Base-by-base conservation (phyloP, 2,329 filamentous ascomycete species). In the Periglandula ipomoeae region DNA sequence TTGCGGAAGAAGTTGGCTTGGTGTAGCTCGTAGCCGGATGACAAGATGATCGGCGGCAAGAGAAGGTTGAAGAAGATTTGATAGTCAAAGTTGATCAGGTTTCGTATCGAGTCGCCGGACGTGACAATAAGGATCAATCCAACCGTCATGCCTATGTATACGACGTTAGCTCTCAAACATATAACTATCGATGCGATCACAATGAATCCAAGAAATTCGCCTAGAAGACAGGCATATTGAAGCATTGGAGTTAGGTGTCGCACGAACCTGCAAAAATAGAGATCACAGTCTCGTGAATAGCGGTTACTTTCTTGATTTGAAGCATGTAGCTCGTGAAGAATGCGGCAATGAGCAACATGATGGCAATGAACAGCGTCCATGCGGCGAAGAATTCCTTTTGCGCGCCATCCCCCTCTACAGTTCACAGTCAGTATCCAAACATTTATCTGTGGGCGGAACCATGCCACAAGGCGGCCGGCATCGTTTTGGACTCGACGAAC, bases 51-150 rank as follows among this genome's bases (percentile, higher is more conserved):
- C 49, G 93, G 93, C 34, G 93, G 93, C n/a, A 98, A 85, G 11
- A 98, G 81, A 41, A 98, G 80, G 68, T 98, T 98, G 76, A 98
- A 98, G 76, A 98, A 98, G 74, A 97, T 95, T 64, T 97, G 90
- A 66, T 96, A 96, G 72, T 97, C 87, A 74, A 98, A 98, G 68
- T 85, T 95, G 62, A 98, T 89, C 55, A 88, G 83, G 63, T 87
- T 87, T 65, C 90, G 85, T 59, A 98, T 89, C 54, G 85, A 88
- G 53, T 88, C 84, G 56, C 85, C 84, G 46, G 85, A 84, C 39
- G 82, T 87, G 54, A 96, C 72, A 61, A 93, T 81, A 50, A 98
- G 82, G 51, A 95, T 79, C 59, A 98, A 74, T 5, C 93, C 93
- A 52, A 98, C 89, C 50, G 89, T 85, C 93, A 97, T 97, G 60